Conservation (phyloP, 352 stramenopile species). For the Aphanomyces astaci region DNA sequence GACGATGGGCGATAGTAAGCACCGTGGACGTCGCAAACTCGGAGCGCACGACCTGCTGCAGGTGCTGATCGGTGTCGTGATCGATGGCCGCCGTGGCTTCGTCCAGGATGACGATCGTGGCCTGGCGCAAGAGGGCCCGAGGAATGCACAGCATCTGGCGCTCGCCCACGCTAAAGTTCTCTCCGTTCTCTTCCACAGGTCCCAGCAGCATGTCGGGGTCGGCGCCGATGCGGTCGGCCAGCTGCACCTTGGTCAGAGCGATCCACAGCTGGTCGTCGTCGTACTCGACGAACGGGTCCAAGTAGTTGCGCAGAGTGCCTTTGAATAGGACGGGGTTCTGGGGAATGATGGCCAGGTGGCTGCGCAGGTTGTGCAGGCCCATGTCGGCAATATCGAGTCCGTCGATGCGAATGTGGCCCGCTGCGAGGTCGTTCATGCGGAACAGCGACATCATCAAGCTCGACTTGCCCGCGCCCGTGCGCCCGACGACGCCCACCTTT, state of each 20-base stretch:
- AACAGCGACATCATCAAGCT: slow-evolving; percentile 27
- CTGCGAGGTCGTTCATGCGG: slow-evolving; percentile 45
- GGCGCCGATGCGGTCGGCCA: slow-evolving; percentile 47
- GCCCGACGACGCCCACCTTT: slow-evolving; percentile 26
- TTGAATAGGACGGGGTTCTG: slow-evolving; percentile 50
- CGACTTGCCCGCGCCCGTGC: slow-evolving; percentile 25
- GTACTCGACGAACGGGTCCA: slow-evolving; percentile 75
- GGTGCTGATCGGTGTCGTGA: slow-evolving; percentile 57
- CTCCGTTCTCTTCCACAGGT: slow-evolving; percentile 69
- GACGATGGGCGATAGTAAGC: slow-evolving; percentile 95
- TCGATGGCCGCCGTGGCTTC: slow-evolving; percentile 80
- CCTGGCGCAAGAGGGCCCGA: slow-evolving; percentile 61
- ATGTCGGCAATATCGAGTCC: slow-evolving; percentile 25
- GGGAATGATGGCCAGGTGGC: slow-evolving; percentile 27
- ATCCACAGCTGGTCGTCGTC: slow-evolving; percentile 49
- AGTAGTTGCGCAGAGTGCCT: slow-evolving; percentile 63
- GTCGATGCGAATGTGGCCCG: slow-evolving; percentile 33
- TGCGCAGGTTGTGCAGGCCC: slow-evolving; percentile 24
- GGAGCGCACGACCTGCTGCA: slow-evolving; percentile 73
- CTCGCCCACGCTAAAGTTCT: slow-evolving; percentile 80
- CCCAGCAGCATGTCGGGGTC: slow-evolving; percentile 53
- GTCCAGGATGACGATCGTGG: slow-evolving; percentile 73
- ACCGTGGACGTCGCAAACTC: slow-evolving; percentile 92
- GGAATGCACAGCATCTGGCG: slow-evolving; percentile 81
- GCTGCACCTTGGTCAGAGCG: slow-evolving; percentile 43